phyloP scores from a whole-genome alignment of 441 rosid species.

The Pelargonium australe region DNA sequence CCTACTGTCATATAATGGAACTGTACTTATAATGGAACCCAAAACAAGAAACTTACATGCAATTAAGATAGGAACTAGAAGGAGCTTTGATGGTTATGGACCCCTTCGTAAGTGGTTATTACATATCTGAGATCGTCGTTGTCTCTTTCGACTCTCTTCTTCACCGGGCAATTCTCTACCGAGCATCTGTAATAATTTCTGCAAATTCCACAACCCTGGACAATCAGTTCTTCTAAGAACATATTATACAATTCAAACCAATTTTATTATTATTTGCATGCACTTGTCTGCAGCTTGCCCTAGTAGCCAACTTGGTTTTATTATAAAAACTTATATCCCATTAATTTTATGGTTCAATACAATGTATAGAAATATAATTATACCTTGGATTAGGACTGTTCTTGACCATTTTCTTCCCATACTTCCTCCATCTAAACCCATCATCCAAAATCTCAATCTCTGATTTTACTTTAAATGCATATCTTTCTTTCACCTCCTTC shows the following conservation, averaged over 20 bases:
- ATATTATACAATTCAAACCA: neutral
- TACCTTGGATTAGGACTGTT: conserved; percentile 93
- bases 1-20: no score
- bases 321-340: neutral
- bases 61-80: neutral
- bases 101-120: conserved; percentile 75
- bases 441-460: conserved; percentile 79
- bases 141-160: conserved; percentile 90
- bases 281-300: neutral
- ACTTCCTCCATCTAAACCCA: conserved; percentile 90
- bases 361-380: neutral
- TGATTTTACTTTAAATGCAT: conserved; percentile 73
- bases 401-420: conserved; percentile 95
- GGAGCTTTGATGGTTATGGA: conserved; percentile 39
- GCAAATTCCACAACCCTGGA: conserved; percentile 15
- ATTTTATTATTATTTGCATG: neutral
- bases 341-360: neutral
- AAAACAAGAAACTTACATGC: no score
- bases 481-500: conserved; percentile 47
- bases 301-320: neutral
- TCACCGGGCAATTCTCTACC: conserved; percentile 62
- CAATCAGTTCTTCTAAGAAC: neutral
- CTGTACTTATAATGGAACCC: no score
- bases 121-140: conserved; percentile 60
- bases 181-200: conserved; percentile 85